Percentiles rank a stretch among this genome's conserved stretches.
phyloP scores from a whole-genome alignment of 331 rosid species.

The Malus hybrid region DNA sequence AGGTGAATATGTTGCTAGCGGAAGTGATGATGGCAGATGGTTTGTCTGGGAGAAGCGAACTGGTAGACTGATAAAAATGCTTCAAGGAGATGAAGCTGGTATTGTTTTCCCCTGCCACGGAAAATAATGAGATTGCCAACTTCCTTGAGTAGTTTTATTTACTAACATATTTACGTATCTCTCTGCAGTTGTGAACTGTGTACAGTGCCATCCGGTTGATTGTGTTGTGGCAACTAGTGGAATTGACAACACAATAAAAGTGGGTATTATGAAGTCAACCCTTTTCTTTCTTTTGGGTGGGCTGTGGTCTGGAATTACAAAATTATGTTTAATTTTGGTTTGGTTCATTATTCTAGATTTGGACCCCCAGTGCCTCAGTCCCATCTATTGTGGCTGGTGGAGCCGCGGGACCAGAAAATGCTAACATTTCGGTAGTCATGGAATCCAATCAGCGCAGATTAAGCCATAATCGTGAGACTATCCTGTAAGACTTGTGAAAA shows the following conservation, averaged over 20 bases:
- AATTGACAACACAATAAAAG: conserved; percentile 91
- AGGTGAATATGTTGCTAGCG: conserved; percentile 96
- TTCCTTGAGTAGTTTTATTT: background rate
- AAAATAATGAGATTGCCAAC: conserved; percentile 4
- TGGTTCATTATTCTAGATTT: conserved; percentile 47
- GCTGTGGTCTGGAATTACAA: background rate
- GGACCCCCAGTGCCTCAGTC: conserved; percentile 84
- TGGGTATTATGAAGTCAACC: conserved; percentile 16
- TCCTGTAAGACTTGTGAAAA: conserved; percentile 55
- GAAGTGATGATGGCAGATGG: conserved; percentile 99
- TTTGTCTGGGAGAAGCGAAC: conserved; percentile 94
- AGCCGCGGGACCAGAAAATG: conserved; percentile 64
- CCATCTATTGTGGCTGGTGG: conserved; percentile 79
- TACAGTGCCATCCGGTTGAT: conserved; percentile 89
- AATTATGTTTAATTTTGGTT: conserved; percentile 18
- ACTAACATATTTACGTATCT: conserved; percentile 9
- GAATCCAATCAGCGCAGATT: conserved; percentile 75
- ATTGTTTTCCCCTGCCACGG: conserved; percentile 11
- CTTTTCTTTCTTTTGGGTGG: background rate
- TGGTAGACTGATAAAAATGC: conserved; percentile 85
- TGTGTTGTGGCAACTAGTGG: conserved; percentile 97
- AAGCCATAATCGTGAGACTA: conserved; percentile 55
- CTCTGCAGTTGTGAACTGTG: conserved; percentile 79
- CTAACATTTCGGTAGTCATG: conserved; percentile 56
- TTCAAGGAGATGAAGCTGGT: conserved; percentile 88